Base-by-base conservation (phyloP, 305 asterid species). In the Fraxinus angustifolia region DNA sequence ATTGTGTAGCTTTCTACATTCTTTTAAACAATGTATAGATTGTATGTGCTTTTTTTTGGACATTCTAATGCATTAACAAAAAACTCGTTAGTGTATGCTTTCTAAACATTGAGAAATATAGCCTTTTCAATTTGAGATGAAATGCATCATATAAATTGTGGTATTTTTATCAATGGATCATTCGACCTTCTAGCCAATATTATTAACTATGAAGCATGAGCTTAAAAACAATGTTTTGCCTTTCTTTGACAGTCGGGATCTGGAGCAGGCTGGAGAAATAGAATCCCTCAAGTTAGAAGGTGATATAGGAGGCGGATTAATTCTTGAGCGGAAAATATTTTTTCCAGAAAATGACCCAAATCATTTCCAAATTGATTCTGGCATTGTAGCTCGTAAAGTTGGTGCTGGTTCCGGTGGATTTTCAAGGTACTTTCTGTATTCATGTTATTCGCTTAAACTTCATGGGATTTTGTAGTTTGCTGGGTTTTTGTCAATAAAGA, bases 371-470 rank as follows among this genome's bases (percentile, higher is more conserved):
- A 90, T 96, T 34, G 93, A 90, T 83, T 94, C 99, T 17, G 88
- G 89, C 79, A 91, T 94, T 84, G 88, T 92, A 48, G 97, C 98
- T 80, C 90, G 87, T 31, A 90, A 88, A 71, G 97, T 94, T 76
- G 99, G 98, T 86, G 98, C 98, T 42, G 98, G 99, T 75, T 96
- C 99, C 76, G 99, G 99, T 84, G 99, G 99, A 84, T 96, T 86
- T 88, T 96, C 98, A 76, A 94, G 98, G 98, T 96, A 19, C 12
- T 78, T 33, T 8, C 19, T 16, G 26, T 33, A 33, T 31, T 12
- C 75, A 14, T 33, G 10, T 31, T 36, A 6, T 67, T 79, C 53
- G 38, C 45, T 36, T 81, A 26, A 31, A 21, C 58, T 75, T 74
- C 36, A 75, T 36, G 79, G 65, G 36, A 42, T 71, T 71, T 31